Evolutionary conservation across 257 asterid species (phyloP), one percentile per base, ranked within the genome.

Genomic region (Solanum habrochaites): DNA sequence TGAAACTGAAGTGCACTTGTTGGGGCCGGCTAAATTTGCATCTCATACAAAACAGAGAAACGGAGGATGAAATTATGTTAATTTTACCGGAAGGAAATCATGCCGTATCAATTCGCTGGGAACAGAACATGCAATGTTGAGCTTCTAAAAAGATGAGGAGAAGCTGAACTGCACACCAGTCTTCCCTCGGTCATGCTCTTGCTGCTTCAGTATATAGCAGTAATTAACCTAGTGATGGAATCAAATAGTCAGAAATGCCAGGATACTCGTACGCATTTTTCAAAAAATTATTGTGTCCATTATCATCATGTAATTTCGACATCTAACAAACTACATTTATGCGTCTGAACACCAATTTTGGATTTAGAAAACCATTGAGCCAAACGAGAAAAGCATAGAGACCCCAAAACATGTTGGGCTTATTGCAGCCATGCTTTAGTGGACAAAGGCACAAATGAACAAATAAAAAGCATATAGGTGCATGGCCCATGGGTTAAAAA

Each of bases 101-200:
- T 78, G 83, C 40, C 16, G 3, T 23, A 45, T 78, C 64, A 78
- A 43, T 78, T 78, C 84, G 31, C 45, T 27, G 29, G 29, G 42
- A 45, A 47, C 45, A 81, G n/a, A 29, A 81, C 45, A 12, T 49
- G 85, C 20, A 29, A 29, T 29, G 85, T 81, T 49, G 85, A 83
- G 74, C 40, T 75, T 80, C 92, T 90, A 96, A 37, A 71, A 90
- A 39, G 98, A 93, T 32, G 97, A 92, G 83, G 99, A 94, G 94
- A 97, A 97, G 96, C 93, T 90, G 90, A 97, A 97, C 85, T 95
- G 99, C 85, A 97, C 80, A n/a, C 99, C 99, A 52, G 93, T 92
- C 93, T 90, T 94, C 89, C 96, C 99, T 29, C 89, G 94, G 83
- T 96, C 99, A 32, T 92, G 94, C 88, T 89, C 97, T 16, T 88